Evolutionary conservation across 2,329 filamentous ascomycete species (phyloP).

Genomic region (Scedosporium apiospermum): DNA sequence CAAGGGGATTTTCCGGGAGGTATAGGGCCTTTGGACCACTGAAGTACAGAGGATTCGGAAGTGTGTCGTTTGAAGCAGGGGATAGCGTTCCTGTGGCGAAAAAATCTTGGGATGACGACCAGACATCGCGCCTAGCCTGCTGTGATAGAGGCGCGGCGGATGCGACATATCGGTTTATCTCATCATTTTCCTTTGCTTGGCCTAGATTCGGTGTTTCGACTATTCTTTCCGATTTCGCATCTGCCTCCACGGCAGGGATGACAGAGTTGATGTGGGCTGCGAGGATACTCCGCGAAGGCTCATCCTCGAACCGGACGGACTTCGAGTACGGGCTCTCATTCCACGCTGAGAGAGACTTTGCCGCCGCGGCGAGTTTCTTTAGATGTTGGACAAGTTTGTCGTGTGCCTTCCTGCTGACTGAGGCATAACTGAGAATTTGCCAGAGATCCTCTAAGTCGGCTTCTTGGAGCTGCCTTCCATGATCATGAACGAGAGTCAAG

Average conservation of each 20-base stretch:
- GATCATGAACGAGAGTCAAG: conserved; percentile 1
- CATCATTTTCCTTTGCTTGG: neutral
- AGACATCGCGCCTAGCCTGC: conserved; percentile 3
- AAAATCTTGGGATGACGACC: neutral
- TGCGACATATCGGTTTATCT: neutral
- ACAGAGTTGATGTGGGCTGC: conserved; percentile 2
- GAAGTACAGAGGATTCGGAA: conserved; percentile 4
- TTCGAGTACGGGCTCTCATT: neutral
- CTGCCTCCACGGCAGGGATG: neutral
- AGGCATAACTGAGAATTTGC: neutral
- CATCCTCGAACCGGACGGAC: neutral
- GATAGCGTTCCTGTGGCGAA: neutral
- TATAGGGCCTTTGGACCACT: neutral
- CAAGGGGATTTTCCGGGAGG: conserved; percentile 30
- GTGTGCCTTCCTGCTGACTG: neutral
- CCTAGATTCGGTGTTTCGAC: neutral
- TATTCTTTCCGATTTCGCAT: neutral
- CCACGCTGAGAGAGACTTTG: neutral
- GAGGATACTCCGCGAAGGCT: conserved; percentile 1
- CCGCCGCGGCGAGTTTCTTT: neutral
- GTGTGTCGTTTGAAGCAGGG: neutral
- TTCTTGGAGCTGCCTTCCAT: neutral
- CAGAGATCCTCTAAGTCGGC: neutral
- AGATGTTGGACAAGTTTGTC: conserved; percentile 6
- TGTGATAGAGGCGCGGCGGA: conserved; percentile 2